Evolutionary conservation across 1,284 basidiomycete species (phyloP), one percentile per base, ranked within the genome.

Genomic region (Psilocybe mexicana): DNA sequence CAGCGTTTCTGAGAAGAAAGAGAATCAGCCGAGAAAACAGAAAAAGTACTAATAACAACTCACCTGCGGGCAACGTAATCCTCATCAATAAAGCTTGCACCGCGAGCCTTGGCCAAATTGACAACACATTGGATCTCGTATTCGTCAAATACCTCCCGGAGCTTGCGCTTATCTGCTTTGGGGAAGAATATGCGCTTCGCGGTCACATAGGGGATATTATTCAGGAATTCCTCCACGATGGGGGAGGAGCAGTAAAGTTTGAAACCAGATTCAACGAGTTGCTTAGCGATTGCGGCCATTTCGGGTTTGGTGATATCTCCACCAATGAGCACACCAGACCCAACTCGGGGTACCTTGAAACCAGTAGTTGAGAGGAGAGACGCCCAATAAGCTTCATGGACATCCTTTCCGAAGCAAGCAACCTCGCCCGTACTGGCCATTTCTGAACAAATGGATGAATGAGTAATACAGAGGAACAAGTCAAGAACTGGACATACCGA

Each of bases 381-480:
- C 6, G 93, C 88, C 96, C 96, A 98, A 77, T 98, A 98, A 8
- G 96, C 97, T 74, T 99, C 97, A 69, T 96, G 88, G 43, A 98
- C 80, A 71, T 98, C 92, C 70, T 87, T 86, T 47, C 96, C 97
- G 71, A 99, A 99, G 63, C 92, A 90, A n/a, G 97, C 97, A 23
- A 99, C 94, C 75, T 99, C 96, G 55, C 96, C 97, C 5, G 97
- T 99, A 67, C 93, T 96, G 0, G 96, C 95, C 97, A 99, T 99
- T 80, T 98, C 94, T 90, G 72, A 52, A 43, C 7, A 6, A 35
- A 49, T 25, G 35, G 45, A 36, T 62, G n/a, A 59, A 44, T 43
- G 28, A 59, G 38, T 46, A 43, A 58, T 26, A 58, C 25, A 54
- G 49, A 40, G 58, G 49, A 12, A 36, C 12, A 58, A 18, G 40